Percentiles rank a stretch among this genome's conserved stretches.
phyloP scores from a whole-genome alignment of 1,284 basidiomycete species.

The Cronartium quercuum region DNA sequence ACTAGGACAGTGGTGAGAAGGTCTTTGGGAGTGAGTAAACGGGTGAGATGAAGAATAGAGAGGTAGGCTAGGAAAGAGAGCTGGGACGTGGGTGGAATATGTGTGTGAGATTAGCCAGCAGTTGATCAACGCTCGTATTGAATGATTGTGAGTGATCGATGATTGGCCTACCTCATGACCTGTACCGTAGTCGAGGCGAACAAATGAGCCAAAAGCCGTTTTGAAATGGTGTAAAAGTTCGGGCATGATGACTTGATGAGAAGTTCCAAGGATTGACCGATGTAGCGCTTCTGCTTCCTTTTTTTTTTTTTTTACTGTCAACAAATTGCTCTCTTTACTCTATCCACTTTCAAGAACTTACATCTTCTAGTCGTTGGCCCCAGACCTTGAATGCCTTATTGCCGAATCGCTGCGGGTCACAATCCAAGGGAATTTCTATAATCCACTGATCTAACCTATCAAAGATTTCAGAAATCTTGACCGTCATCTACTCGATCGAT shows the following conservation, averaged over 20 bases:
- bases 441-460: slow-evolving; percentile 71
- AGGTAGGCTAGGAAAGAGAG: slow-evolving; percentile 29
- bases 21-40: slow-evolving; percentile 1
- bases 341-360: slow-evolving; percentile 48
- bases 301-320: slow-evolving; percentile 1
- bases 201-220: slow-evolving; percentile 81
- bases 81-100: neutral
- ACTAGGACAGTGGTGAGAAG: slow-evolving; percentile 48
- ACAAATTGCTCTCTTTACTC: neutral
- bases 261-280: slow-evolving; percentile 53
- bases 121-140: neutral
- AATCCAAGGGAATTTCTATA: slow-evolving; percentile 68
- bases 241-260: slow-evolving; percentile 55
- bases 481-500: slow-evolving; percentile 52
- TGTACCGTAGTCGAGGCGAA: slow-evolving; percentile 90
- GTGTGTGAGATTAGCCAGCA: neutral
- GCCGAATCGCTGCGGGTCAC: slow-evolving; percentile 84
- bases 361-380: slow-evolving; percentile 72
- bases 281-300: slow-evolving; percentile 64
- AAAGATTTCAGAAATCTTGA: slow-evolving; percentile 58
- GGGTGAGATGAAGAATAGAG: slow-evolving; percentile 7
- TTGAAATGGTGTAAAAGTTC: slow-evolving; percentile 69
- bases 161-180: slow-evolving; percentile 73
- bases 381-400: slow-evolving; percentile 87
- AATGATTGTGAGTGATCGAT: neutral